Evolutionary conservation across 225 moss, liverwort and hornwort species (phyloP), one percentile per base, ranked within the genome.

Genomic region (Pleurozium schreberi): DNA sequence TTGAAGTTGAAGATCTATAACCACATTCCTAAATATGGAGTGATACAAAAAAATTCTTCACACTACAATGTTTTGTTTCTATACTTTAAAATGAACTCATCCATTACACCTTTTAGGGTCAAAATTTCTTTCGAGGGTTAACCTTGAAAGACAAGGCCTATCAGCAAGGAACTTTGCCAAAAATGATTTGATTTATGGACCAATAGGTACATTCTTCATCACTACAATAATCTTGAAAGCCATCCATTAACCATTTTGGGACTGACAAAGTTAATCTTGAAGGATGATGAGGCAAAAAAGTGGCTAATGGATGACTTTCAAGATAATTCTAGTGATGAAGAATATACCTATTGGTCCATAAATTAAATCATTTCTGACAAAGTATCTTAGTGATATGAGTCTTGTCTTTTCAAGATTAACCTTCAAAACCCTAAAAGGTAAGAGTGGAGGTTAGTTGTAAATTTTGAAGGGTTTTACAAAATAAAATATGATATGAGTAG

Each of bases 21-120:
- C 7, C 7, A 22, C 0, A 0, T n/a, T 68, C 23, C 22, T 22
- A 68, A 70, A 70, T 26, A 25, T 70, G 3, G 8, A 42, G 4
- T 70, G 25, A 40, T 7, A 25, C 0, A 1, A 2, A 40, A 25
- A 40, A 1, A 5, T 36, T 34, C 9, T 28, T 63, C 31, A 63
- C 11, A 60, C 60, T 26, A 23, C 23, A 60, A 60, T 23, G 3
- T 67, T 67, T n/a, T 13, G 4, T 23, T 21, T 69, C 13, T 23
- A 25, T 2, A 23, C 4, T 68, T 68, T 22, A 68, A n/a, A 40
- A 14, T 69, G 14, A 69, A 23, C 13, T 14, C 40, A 69, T n/a
- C 4, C 1, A n/a, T n/a, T 0, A 68, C 0, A 21, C 22, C 0
- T n/a, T n/a, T 38, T 68, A 68, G 4, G 0, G 12, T 2, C 5